Evolutionary conservation across 78 protist genomes (phyloP), one percentile per base, ranked within the genome.

Genomic region (Dictyostelium capitatum): DNA sequence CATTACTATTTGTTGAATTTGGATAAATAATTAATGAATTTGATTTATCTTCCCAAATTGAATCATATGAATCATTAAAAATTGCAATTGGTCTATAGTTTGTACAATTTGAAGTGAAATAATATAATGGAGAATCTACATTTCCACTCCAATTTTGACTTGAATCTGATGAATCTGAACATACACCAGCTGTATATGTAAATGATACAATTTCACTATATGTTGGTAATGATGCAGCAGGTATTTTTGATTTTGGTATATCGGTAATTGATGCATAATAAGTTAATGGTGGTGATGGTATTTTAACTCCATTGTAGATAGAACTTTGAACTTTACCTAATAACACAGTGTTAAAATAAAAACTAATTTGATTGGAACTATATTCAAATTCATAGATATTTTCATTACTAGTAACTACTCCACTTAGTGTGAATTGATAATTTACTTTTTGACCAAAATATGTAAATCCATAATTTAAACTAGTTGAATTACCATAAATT

Each of bases 81-180:
- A 75, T 77, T 70, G 78, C 43, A 5, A 47, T 59, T 56, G 83
- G 85, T n/a, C 75, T 14, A n/a, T 51, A 47, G 46, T 28, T 47
- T 8, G 93, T 77, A n/a, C 93, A 87, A 17, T 77, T 74, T 1
- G 75, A 67, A 0, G 81, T 74, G 30, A 56, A 84, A 37, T 19
- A 84, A 6, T 17, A 65, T 67, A 73, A 41, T 19, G 82, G 82
- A 15, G 65, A 57, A 47, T 80, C 32, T 7, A 28, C 47, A 32
- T 67, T 41, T 8, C n/a, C 32, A 7, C n/a, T 9, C 62, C 73
- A 67, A 37, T 59, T 32, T 46, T 83, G 37, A 15, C 81, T 56
- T 12, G 37, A 50, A 10, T 74, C 82, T 0, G 37, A 19, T 10
- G 48, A 25, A 20, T 43, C 54, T 6, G 64, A 23, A 48, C 81